phyloP scores from a whole-genome alignment of 768 basidiomycete species.

The Russula dissimulans region DNA sequence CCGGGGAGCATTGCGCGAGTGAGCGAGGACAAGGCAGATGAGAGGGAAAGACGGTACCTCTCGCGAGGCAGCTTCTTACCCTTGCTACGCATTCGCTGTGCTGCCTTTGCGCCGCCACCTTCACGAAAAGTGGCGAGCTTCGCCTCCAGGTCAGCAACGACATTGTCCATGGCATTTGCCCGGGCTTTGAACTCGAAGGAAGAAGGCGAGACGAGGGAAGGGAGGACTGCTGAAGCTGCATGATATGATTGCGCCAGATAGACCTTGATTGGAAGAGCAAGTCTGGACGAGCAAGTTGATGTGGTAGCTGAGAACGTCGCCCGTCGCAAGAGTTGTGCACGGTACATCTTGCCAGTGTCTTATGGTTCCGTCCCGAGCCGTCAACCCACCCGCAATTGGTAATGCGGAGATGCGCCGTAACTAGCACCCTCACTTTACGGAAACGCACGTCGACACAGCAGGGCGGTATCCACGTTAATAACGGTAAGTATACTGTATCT shows the following conservation, averaged over 20 bases:
- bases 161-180: slow-evolving; percentile 55
- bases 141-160: slow-evolving; percentile 54
- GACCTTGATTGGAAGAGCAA: too few species aligned
- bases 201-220: slow-evolving; percentile 57
- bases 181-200: slow-evolving; percentile 66
- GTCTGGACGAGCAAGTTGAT: neutral
- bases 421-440: too few species aligned
- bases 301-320: neutral
- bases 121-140: slow-evolving; percentile 50
- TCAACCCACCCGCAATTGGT: too few species aligned
- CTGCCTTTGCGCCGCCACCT: slow-evolving; percentile 71
- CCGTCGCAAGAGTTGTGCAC: neutral
- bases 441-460: too few species aligned
- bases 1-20: neutral
- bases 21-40: neutral
- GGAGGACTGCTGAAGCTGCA: slow-evolving; percentile 52
- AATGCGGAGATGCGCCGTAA: too few species aligned
- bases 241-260: slow-evolving; percentile 36
- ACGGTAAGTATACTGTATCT: too few species aligned
- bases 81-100: slow-evolving; percentile 61
- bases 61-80: slow-evolving; percentile 82
- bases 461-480: too few species aligned
- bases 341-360: neutral
- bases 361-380: too few species aligned
- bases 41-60: slow-evolving; percentile 39